phyloP scores from a whole-genome alignment of 441 rosid genomes.

The Populus hybrid region DNA sequence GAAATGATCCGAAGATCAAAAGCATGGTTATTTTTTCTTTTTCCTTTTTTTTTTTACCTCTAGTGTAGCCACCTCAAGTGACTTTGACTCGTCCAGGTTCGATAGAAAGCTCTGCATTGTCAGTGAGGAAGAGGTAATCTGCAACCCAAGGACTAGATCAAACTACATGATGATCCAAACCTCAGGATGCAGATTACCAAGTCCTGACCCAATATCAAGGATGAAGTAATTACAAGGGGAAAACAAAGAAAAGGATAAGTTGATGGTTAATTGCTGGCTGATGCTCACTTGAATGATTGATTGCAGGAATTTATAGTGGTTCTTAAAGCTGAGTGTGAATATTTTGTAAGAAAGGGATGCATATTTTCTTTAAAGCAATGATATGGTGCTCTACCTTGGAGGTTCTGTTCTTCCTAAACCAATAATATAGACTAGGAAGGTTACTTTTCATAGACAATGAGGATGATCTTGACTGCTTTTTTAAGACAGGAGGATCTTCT shows the following conservation, averaged over 20 bases:
- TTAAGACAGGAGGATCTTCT: slow-evolving; percentile 20
- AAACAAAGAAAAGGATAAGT: neutral
- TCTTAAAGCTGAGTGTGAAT: slow-evolving; percentile 24
- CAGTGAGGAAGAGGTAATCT: slow-evolving; percentile 75
- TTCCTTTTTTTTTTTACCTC: neutral
- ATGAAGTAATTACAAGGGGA: neutral
- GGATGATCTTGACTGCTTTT: slow-evolving; percentile 41
- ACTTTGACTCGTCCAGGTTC: neutral
- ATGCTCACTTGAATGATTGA: slow-evolving; percentile 25
- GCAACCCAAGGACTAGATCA: slow-evolving; percentile 65
- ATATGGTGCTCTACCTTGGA: slow-evolving; percentile 32
- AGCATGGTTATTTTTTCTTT: neutral
- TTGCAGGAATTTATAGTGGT: slow-evolving; percentile 43
- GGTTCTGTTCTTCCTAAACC: slow-evolving; percentile 50
- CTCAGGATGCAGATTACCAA: slow-evolving; percentile 99
- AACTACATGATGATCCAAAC: slow-evolving; percentile 47
- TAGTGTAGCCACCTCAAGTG: neutral
- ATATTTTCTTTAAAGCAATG: slow-evolving; percentile 20
- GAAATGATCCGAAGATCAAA: neutral
- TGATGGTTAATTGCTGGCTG: slow-evolving; percentile 4
- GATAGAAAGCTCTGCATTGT: slow-evolving; percentile 24
- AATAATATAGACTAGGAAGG: slow-evolving; percentile 31
- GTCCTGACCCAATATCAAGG: slow-evolving; percentile 48
- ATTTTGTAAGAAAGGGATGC: neutral
- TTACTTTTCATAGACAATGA: slow-evolving; percentile 38